Evolutionary conservation across 208 protist species (phyloP), one percentile per base, ranked within the genome.

Genomic region (Crithidia acanthocephali): DNA sequence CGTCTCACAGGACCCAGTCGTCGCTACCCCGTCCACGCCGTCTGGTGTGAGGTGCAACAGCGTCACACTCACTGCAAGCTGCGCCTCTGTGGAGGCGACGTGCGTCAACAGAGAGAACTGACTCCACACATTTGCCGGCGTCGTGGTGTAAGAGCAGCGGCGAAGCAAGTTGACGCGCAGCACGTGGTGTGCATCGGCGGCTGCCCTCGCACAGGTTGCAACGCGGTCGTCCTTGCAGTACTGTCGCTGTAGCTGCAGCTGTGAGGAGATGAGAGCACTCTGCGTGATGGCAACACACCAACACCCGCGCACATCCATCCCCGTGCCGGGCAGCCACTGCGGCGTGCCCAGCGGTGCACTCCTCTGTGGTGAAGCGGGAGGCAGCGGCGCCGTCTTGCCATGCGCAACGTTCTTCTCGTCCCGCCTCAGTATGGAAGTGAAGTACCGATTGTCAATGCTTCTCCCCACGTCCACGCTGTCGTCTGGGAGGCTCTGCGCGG

Each of bases 41-140:
- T 66, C 42, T 8, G 32, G 25, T 8, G 51, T 28, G 8, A 81
- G 47, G 37, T 69, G 57, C 16, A 79, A 37, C 25, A 73, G 53
- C n/a, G 61, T 79, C 32, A 69, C 11, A 27, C 55, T 40, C 27
- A 33, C 44, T 7, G 37, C 13, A 22, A 28, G 66, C 6, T 32
- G 23, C 61, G 23, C n/a, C 30, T 15, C 42, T 10, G 55, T 22
- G 20, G 74, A 55, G 22, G 48, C 22, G 0, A 68, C 60, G 47
- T 66, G 74, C 13, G 74, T 74, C 35, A 68, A 9, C 20, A 80
- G 37, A 20, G 68, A 80, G 33, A 59, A 68, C 50, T 68, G 68
- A 15, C 53, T 81, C 45, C 32, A 47, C 27, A 51, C 40, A 51
- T 69, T 71, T 6, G 22, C 33, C 6, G 51, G 28, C 4, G 58